These are phyloP conservation scores for Globisporangium echinulatum DNA, from an alignment of 352 stramenopile species.

Conservation along the genomic window DNA sequence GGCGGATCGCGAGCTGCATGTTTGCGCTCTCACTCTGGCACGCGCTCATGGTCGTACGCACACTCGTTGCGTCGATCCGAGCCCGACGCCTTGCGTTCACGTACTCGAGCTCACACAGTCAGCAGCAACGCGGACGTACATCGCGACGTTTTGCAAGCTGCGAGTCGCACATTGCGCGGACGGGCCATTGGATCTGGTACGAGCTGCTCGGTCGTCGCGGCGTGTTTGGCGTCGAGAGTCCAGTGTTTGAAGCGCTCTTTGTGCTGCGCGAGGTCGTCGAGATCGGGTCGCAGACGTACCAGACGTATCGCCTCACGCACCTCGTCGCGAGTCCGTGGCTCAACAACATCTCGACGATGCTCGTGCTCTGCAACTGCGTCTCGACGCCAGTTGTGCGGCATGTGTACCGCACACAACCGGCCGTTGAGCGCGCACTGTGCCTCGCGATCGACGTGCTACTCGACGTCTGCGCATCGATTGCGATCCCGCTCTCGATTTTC, in stretches of 20 bases:
- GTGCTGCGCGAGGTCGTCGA: constrained; percentile 12
- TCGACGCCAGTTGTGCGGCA: constrained; percentile 13
- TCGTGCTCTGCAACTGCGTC: constrained; percentile 6
- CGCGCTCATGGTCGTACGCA: constrained; percentile 4
- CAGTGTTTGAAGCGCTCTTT: constrained; percentile 3
- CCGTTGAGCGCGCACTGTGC: constrained; percentile 12
- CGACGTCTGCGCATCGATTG: constrained; percentile 11
- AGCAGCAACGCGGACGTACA: neutral
- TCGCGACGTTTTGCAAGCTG: neutral
- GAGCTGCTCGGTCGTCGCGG: constrained; percentile 2
- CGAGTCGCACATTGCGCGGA: neutral
- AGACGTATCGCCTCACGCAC: constrained; percentile 11
- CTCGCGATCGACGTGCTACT: constrained; percentile 12
- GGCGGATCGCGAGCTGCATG: neutral
- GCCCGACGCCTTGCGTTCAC: constrained; percentile 2
- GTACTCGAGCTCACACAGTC: neutral
- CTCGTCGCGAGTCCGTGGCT: constrained; percentile 3
- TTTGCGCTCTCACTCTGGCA: constrained; percentile 5
- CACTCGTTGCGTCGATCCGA: constrained; percentile 3
- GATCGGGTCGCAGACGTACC: constrained; percentile 11
- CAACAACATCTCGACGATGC: neutral
- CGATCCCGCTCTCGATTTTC: constrained; percentile 17
- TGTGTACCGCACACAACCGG: neutral
- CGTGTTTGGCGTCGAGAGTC: constrained; percentile 13
- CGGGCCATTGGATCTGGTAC: constrained; percentile 7